Percentiles rank a stretch among this genome's conserved stretches.
Evolutionary conservation across 1,284 basidiomycete species (phyloP).

Genomic region (Salmacisia buchloeana): DNA sequence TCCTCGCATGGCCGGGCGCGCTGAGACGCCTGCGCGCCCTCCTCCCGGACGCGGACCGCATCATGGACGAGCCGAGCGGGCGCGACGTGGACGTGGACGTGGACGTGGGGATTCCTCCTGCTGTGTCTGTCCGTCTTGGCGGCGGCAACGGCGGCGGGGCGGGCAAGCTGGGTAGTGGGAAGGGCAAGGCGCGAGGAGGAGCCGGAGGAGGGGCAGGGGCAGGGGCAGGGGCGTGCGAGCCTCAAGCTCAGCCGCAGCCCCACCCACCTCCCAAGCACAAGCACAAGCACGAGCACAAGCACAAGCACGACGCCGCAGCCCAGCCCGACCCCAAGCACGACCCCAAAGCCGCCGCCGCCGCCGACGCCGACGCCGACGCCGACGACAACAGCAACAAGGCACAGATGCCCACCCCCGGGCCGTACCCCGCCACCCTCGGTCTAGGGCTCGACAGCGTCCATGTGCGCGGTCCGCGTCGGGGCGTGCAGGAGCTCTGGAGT

Average conservation of each 20-base stretch:
- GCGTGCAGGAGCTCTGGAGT: conserved; percentile 7
- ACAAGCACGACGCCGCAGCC: too few species aligned
- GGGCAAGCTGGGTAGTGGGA: too few species aligned
- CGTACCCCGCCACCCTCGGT: neutral
- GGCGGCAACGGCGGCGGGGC: neutral
- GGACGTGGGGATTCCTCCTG: too few species aligned
- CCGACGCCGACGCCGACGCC: neutral
- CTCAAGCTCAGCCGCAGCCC: too few species aligned
- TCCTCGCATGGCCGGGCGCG: neutral
- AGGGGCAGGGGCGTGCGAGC: too few species aligned
- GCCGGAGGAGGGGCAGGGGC: too few species aligned
- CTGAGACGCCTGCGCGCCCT: neutral
- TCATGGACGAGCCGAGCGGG: conserved; percentile 6
- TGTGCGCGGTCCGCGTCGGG: neutral
- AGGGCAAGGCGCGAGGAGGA: too few species aligned
- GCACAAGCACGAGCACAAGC: too few species aligned
- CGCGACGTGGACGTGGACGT: too few species aligned
- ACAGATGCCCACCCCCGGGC: neutral
- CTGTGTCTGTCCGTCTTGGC: neutral
- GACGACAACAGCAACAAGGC: neutral
- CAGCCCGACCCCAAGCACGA: too few species aligned
- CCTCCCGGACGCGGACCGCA: conserved; percentile 1
- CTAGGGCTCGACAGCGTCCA: neutral
- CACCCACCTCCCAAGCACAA: too few species aligned
- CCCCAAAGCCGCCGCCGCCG: too few species aligned